Evolutionary conservation across 2,329 filamentous ascomycete species (phyloP).

Genomic region (Pseudophaeomoniella oleicola): DNA sequence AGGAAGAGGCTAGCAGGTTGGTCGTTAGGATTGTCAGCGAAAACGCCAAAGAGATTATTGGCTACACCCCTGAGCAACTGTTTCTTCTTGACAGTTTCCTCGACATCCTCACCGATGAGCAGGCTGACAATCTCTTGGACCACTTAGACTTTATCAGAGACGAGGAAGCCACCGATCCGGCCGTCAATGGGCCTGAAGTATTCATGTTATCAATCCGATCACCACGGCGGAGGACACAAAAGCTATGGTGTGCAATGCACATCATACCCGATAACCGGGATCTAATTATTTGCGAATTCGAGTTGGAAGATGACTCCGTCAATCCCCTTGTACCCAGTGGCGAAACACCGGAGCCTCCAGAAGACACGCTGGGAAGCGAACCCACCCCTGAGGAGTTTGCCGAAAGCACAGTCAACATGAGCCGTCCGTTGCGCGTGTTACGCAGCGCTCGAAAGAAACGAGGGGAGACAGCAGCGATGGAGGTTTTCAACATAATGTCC

Average conservation of each 20-base stretch:
- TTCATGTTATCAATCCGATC: conserved; percentile 63
- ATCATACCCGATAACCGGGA: conserved; percentile 53
- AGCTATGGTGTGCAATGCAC: conserved; percentile 81
- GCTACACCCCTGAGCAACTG: conserved; percentile 61
- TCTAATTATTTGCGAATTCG: conserved; percentile 75
- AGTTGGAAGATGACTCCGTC: conserved; percentile 60
- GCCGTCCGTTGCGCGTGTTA: conserved; percentile 63
- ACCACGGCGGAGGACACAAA: conserved; percentile 40
- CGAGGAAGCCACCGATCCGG: conserved; percentile 56
- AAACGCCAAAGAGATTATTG: conserved; percentile 61
- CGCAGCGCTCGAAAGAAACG: conserved; percentile 60
- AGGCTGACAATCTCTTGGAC: conserved; percentile 68
- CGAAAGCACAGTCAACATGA: conserved; percentile 61
- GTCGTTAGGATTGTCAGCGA: conserved; percentile 64
- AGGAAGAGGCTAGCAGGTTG: conserved; percentile 58
- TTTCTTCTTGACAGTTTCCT: conserved; percentile 63
- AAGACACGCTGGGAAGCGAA: conserved; percentile 59
- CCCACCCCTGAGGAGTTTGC: conserved; percentile 60
- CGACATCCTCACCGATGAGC: conserved; percentile 73
- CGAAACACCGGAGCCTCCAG: conserved; percentile 47
- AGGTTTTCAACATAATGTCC: conserved; percentile 82
- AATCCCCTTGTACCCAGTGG: conserved; percentile 50
- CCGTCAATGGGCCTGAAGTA: conserved; percentile 66
- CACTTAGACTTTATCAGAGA: conserved; percentile 81
- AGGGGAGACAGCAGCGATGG: conserved; percentile 78